Percentiles rank a stretch among this genome's conserved stretches.
Evolutionary conservation across 768 basidiomycete species (phyloP).

Genomic region (Serpula lacrymans): DNA sequence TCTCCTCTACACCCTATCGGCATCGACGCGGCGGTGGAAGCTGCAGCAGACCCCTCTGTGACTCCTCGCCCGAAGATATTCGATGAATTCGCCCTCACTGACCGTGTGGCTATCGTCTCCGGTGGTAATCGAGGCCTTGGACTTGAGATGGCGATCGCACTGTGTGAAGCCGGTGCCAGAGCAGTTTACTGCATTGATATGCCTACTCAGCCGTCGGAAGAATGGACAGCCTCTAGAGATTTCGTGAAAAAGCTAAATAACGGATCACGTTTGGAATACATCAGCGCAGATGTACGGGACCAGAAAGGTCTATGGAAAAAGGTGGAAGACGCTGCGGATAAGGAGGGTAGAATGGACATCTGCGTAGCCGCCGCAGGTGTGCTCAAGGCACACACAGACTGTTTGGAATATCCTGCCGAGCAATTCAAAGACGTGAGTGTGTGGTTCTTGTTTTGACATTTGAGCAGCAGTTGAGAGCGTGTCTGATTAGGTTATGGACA

Average conservation of each 20-base stretch:
- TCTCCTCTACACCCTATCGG: slow-evolving; percentile 63
- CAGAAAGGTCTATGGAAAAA: slow-evolving; percentile 57
- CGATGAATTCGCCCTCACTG: slow-evolving; percentile 54
- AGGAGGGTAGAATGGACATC: slow-evolving; percentile 69
- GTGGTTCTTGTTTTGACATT: not conserved
- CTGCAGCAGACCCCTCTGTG: slow-evolving; percentile 32
- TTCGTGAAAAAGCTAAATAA: slow-evolving; percentile 48
- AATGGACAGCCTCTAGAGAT: slow-evolving; percentile 51
- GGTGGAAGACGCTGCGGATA: slow-evolving; percentile 58
- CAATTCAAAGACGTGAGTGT: slow-evolving; percentile 58
- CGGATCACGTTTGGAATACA: slow-evolving; percentile 52
- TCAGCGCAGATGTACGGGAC: slow-evolving; percentile 61
- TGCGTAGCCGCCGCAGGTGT: slow-evolving; percentile 80
- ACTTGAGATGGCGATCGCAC: slow-evolving; percentile 77
- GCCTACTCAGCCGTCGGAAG: slow-evolving; percentile 49
- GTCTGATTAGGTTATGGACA: slow-evolving; percentile 51
- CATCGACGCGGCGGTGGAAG: slow-evolving; percentile 53
- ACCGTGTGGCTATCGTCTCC: slow-evolving; percentile 59
- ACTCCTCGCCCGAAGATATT: slow-evolving; percentile 48
- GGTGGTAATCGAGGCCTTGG: slow-evolving; percentile 71
- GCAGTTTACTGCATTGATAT: slow-evolving; percentile 71
- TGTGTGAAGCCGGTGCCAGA: slow-evolving; percentile 70
- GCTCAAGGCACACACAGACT: slow-evolving; percentile 54
- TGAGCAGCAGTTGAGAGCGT: too few species aligned
- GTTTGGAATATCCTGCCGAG: slow-evolving; percentile 61